Base-by-base conservation (phyloP, 495 filamentous ascomycete genomes). In the Geopyxis carbonaria region DNA sequence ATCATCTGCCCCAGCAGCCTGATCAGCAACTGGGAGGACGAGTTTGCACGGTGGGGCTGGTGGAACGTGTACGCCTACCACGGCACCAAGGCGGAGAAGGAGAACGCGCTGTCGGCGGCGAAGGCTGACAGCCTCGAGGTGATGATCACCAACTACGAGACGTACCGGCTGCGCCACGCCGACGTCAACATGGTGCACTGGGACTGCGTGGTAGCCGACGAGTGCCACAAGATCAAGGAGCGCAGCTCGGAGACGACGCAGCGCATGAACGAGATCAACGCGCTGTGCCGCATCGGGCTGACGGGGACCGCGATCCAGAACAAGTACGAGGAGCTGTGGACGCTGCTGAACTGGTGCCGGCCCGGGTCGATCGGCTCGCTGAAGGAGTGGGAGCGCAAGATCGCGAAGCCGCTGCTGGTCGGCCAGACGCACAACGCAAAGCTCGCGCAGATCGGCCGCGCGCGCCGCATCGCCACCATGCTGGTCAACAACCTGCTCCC, bases 281-380 rank as follows among this genome's bases (percentile, higher is more conserved):
- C 89, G 7, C 70, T 97, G 18, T 95, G 91, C 50, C 67, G 89
- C 16, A 89, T 97, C 41, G 89, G 89, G 0, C 62, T 97, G 18
- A 95, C 91, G 0, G 89, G 89, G 5, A 97, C 89, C 4, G 91
- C 91, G 6, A 94, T 97, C 13, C 89, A 97, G 44, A 97, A 97
- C 56, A 87, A 84, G 47, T 97, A 97, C 55, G 82, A 93, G 51
- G 91, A 97, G 57, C 69, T 97, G 1, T 97, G 89, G 89, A 89
- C 84, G 2, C 65, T 97, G 2, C 62, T 97, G 9, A 94, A 95
- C 59, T 97, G 89, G 89, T 84, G 85, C 0, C 92, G 93, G 50
- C 89, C 89, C 1, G 91, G 89, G 0, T 63, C 68, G 24, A 76
- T 94, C 44, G 89, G 89, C 2, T 78, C 82, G 0, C 60, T 80